Evolutionary conservation across 805 yeast species (phyloP).

Genomic region (Pichia insulana): DNA sequence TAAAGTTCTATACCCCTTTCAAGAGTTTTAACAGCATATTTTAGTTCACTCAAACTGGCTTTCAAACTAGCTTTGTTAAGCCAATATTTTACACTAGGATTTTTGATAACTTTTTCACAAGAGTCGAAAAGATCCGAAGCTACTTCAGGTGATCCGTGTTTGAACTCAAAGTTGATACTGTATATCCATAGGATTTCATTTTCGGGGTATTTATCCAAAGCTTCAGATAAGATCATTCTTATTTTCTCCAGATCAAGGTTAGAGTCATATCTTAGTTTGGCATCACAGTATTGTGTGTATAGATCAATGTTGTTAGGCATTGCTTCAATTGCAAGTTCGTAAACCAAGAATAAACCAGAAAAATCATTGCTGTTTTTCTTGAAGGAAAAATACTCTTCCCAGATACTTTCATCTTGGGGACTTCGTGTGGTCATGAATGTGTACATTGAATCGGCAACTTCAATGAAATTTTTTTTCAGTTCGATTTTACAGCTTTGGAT

Average conservation of each 20-base stretch:
- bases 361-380: constrained; percentile 24
- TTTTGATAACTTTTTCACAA: constrained; percentile 9
- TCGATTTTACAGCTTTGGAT: constrained; percentile 28
- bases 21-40: constrained; percentile 33
- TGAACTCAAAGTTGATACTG: constrained; percentile 53
- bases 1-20: constrained; percentile 40
- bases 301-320: constrained; percentile 45
- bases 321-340: constrained; percentile 43
- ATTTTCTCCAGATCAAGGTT: constrained; percentile 48
- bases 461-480: constrained; percentile 15
- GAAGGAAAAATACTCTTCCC: constrained; percentile 39
- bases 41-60: constrained; percentile 30
- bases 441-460: constrained; percentile 40
- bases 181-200: constrained; percentile 63
- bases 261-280: constrained; percentile 41
- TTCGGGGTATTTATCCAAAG: constrained; percentile 34
- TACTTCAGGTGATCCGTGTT: constrained; percentile 27
- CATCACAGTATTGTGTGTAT: constrained; percentile 66
- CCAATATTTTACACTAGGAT: constrained; percentile 45
- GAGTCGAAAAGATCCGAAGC: constrained; percentile 31
- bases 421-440: constrained; percentile 35
- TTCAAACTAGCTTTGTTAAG: constrained; percentile 48
- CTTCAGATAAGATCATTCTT: constrained; percentile 41
- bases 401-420: constrained; percentile 39
- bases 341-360: constrained; percentile 33